Base-by-base conservation (phyloP, 495 filamentous ascomycete genomes). In the Penicillium egyptiacum region DNA sequence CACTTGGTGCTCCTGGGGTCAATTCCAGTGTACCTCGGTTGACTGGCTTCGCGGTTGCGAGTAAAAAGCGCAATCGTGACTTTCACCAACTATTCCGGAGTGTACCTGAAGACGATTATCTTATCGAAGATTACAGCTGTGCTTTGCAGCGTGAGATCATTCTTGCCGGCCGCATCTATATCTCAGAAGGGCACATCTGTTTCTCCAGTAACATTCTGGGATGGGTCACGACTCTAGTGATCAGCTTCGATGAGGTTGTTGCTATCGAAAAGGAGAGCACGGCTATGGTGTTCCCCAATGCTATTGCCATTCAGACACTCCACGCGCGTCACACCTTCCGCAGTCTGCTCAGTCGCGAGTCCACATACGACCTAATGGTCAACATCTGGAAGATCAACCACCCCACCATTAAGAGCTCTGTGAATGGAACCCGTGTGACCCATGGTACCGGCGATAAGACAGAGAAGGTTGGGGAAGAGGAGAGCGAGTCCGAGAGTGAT, bases 201-300 rank as follows among this genome's bases (percentile, higher is more conserved):
- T 99, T 99, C 73, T 95, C 92, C 57, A 98, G 94, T 71, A 99
- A 99, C 67, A 99, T 99, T 50, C 81, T 99, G 35, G 94, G 94
- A 35, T 99, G 94, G 94, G 86, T 95, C 1, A 99, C 95, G 1
- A 98, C 92, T 4, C 75, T 98, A 28, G 92, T 99, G 40, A 96
- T 99, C 71, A 94, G 90, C 67, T 99, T 98, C 70, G 95, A 98
- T 67, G 94, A 99, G 69, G 87, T 99, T 48, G 90, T 98, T 30
- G 89, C 92, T 0, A 87, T 99, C 2, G 94, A 99, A 69, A 99
- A 98, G 73, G 92, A 96, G 71, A 96, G 82, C 59, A 99, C 94
- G 0, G 95, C 93, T 5, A 81, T 98, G 69, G 84, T 99, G 1
- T 97, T 99, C 70, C 94, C 92, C 44, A 99, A 99, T 73, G 95